Conservation (phyloP, 495 filamentous ascomycete genomes). For the Cercophora sp. region DNA sequence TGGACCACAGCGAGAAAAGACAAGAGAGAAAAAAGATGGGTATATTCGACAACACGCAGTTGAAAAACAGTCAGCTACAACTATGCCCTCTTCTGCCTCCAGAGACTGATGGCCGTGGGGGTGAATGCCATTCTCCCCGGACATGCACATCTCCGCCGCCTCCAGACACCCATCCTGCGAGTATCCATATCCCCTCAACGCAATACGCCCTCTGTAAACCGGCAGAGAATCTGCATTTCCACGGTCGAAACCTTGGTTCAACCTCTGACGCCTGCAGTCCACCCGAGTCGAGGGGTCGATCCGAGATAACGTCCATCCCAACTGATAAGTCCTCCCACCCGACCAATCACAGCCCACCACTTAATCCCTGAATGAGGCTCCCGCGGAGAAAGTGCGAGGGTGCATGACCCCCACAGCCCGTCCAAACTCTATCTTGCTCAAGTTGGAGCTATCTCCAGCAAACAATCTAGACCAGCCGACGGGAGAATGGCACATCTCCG, state of each 20-base stretch:
- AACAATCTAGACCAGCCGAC: too few relatives aligned
- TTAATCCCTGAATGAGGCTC: slow-evolving; percentile 10
- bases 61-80: not conserved
- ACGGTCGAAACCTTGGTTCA: not conserved
- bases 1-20: not conserved
- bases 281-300: too few relatives aligned
- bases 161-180: too few relatives aligned
- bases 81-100: too few relatives aligned
- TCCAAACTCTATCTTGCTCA: not conserved
- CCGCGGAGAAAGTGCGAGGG: slow-evolving; percentile 12
- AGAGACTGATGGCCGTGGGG: not conserved
- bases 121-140: not conserved
- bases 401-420: not conserved
- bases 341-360: slow-evolving; percentile 1
- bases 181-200: not conserved
- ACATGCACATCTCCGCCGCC: not conserved
- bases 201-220: too few relatives aligned
- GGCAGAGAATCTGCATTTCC: not conserved
- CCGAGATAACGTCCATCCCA: slow-evolving; percentile 2
- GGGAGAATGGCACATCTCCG: too few relatives aligned
- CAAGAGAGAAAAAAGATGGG: not conserved
- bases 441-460: too few relatives aligned
- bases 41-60: too few relatives aligned
- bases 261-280: too few relatives aligned
- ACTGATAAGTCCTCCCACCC: not conserved